phyloP scores from a whole-genome alignment of 2,329 filamentous ascomycete genomes.

The Pestalotiopsis sp. region DNA sequence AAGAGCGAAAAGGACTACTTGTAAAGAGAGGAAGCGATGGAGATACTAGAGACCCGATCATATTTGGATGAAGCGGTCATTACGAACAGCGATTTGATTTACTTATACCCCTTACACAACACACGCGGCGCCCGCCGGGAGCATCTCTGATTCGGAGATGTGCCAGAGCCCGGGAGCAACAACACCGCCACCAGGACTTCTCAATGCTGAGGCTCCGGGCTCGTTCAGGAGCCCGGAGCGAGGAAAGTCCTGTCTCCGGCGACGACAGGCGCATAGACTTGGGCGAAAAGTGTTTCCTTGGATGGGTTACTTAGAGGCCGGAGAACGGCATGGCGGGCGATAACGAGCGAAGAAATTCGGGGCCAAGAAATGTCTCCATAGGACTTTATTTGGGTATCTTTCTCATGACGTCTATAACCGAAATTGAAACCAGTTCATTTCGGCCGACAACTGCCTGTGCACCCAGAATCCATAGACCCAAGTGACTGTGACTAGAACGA shows the following conservation, averaged over 20 bases:
- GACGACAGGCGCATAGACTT: constrained; percentile 1
- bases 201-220: neutral
- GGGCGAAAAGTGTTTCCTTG: neutral
- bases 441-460: neutral
- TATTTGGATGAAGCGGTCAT: neutral
- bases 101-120: neutral
- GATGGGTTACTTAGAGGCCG: neutral
- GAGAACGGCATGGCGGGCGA: neutral
- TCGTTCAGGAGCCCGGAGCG: neutral
- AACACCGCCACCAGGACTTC: constrained; percentile 8
- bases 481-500: constrained; percentile 47
- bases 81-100: neutral
- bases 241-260: neutral
- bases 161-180: constrained; percentile 4
- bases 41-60: neutral
- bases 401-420: constrained; percentile 3
- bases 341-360: neutral
- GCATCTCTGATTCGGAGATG: neutral
- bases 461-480: neutral
- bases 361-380: neutral
- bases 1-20: neutral
- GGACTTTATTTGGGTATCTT: neutral
- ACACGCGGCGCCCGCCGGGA: neutral
- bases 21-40: neutral
- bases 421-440: neutral